Evolutionary conservation across 2,329 filamentous ascomycete genomes (phyloP), one percentile per base, ranked within the genome.

Genomic region (Cordyceps cateniannulata): DNA sequence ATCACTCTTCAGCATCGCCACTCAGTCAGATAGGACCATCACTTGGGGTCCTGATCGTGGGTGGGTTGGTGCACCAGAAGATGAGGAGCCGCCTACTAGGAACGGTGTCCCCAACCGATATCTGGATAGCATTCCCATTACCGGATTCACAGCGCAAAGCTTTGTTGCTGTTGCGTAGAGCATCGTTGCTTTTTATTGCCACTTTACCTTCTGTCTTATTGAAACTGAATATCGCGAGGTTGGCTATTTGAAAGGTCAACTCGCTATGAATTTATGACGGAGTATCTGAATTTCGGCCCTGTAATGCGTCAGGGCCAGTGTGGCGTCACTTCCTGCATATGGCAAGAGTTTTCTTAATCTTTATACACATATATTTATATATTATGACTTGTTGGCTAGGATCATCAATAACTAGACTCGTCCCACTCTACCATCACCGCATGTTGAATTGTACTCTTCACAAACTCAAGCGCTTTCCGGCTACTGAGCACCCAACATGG

Each of bases 41-140:
- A 75, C 75, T 20, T 93, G 87, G 87, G 89, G 89, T 0, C 82
- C 85, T 0, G 79, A 85, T 66, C 77, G 86, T 62, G 85, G 85
- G 3, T 91, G 88, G 88, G 82, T 78, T 0, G 79, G 85, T 9
- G 24, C 52, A 25, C 60, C 60, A 55, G 78, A 75, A 0, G 76
- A 81, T 18, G 65, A 66, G 1, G 63, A 63, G 25, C 62, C 60
- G 22, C 49, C 60, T 18, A 45, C 18, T 22, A 50, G 32, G 16
- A 60, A 60, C 32, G 58, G 58, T 24, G 51, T 52, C 3, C 56
- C 50, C 4, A 51, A 60, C 22, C 47, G 52, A n/a, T 62, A 60
- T 45, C 42, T 60, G 2, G 42, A 60, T 12, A 51, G 51, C n/a
- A 42, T 59, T 29, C 50, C 57, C 27, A 51, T 57, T 25, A 32